Evolutionary conservation across 2,329 filamentous ascomycete species (phyloP), one percentile per base, ranked within the genome.

Genomic region (Pseudopyrenochaeta lycopersici): DNA sequence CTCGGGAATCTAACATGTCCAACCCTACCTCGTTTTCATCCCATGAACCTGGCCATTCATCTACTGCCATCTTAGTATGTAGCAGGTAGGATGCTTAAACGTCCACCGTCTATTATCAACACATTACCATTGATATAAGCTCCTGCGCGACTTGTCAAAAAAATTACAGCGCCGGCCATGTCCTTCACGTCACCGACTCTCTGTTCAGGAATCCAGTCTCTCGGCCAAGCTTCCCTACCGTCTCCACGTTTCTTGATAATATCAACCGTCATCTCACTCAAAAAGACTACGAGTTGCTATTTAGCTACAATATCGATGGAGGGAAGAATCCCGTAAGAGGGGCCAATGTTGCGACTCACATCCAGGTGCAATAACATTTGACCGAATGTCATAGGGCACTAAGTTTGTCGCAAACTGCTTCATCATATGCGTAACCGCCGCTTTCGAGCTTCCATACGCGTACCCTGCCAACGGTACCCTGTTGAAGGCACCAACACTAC

Each of bases 61-160:
- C n/a, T n/a, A n/a, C n/a, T n/a, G n/a, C n/a, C n/a, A 27, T 18
- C 14, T 56, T 44, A 73, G 35, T 71, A 73, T 2, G 63, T 68
- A 9, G 59, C 48, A 7, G 68, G 68, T 15, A 62, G 58, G 5
- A 70, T 58, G 9, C 59, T 50, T 44, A 76, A 44, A 35, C 76
- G 65, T 1, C 78, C 78, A 7, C 78, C 78, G 64, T 80, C 78
- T 10, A 76, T 70, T 1, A 83, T 67, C 39, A 80, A 72, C 12
- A 84, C 75, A 56, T 74, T 78, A 0, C 83, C 83, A 65, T 85
- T 85, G 53, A 81, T 73, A 63, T 84, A 85, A 6, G 71, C 75
- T n/a, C 80, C 81, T 20, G 77, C 78, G 20, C 77, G 78, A n/a
- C 77, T 76, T n/a, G 81, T 76, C 40, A 84, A 70, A 60, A 82